Base-by-base conservation (phyloP, 768 basidiomycete species). In the Kwoniella bestiolae region DNA sequence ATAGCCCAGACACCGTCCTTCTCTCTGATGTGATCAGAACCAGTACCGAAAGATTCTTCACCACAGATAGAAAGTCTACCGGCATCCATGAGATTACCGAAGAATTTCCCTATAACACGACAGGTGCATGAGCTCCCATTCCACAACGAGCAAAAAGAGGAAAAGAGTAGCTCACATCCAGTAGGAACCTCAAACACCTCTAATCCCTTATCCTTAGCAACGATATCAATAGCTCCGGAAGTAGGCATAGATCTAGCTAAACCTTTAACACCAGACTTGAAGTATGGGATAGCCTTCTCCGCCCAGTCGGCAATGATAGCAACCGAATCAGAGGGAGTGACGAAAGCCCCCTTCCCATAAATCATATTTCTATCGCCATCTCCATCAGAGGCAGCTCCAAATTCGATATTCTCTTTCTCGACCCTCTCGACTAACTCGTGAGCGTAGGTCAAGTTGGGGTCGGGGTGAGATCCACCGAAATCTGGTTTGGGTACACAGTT, bases 281-380 rank as follows among this genome's bases (percentile, higher is more conserved):
- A 82, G 73, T 82, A 82, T 8, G 81, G 81, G 53, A 82, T 82
- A n/a, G 76, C 74, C 69, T 78, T 78, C 58, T 81, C 76, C 79
- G 84, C 92, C 92, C 92, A 97, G 82, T 98, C 89, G 32, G 96
- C 96, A 76, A 99, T 99, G 84, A 99, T 93, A 28, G 96, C 96
- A 65, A 99, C 95, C 8, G 92, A 94, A 82, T 99, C 96, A 7
- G 90, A 91, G 16, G 96, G 96, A 11, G 95, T 98, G 68, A 99
- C 96, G 81, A 99, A 99, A 49, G 96, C 96, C 67, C 91, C 90
- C 80, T 91, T 90, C 73, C 96, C 96, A 82, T 99, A 99, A 79
- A 99, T 98, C 96, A 99, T 98, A 85, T 99, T 98, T 69, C 96
- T 84, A 81, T 98, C 96, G 44, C 96, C 95, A 73, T 98, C 96